Percentiles rank a stretch among this genome's conserved stretches.
Evolutionary conservation across 345 rosid species (phyloP).

Genomic region (Eucalyptus globulus): DNA sequence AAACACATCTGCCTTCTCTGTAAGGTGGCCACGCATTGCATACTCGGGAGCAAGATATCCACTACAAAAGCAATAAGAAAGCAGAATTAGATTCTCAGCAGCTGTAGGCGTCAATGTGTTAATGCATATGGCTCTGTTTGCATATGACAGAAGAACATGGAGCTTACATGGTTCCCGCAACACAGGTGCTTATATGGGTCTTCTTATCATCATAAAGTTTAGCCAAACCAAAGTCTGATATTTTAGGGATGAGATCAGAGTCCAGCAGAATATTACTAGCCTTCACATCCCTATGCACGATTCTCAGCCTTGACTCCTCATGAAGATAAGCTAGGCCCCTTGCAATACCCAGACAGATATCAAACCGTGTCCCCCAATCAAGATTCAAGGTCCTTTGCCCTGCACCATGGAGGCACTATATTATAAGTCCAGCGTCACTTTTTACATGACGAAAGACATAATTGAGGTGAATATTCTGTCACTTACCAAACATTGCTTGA

Average conservation of each 20-base stretch:
- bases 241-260: constrained; percentile 29
- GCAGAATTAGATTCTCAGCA: neutral
- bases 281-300: constrained; percentile 50
- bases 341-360: constrained; percentile 40
- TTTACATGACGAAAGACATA: too few relatives aligned
- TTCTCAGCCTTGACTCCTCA: constrained; percentile 46
- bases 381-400: constrained; percentile 26
- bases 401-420: neutral
- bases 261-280: constrained; percentile 42
- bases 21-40: constrained; percentile 64
- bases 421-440: neutral
- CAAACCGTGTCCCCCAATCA: constrained; percentile 22
- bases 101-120: neutral
- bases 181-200: constrained; percentile 48
- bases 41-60: constrained; percentile 79
- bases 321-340: constrained; percentile 57
- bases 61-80: neutral
- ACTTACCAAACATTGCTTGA: constrained; percentile 50
- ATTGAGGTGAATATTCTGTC: neutral
- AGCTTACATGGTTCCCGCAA: constrained; percentile 51
- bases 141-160: neutral
- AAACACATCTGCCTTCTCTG: constrained; percentile 70
- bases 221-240: constrained; percentile 54
- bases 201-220: constrained; percentile 44
- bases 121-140: neutral